These are phyloP conservation scores for Agrocybe pediades DNA, from an alignment of 768 basidiomycete species.

Conservation along the genomic window DNA sequence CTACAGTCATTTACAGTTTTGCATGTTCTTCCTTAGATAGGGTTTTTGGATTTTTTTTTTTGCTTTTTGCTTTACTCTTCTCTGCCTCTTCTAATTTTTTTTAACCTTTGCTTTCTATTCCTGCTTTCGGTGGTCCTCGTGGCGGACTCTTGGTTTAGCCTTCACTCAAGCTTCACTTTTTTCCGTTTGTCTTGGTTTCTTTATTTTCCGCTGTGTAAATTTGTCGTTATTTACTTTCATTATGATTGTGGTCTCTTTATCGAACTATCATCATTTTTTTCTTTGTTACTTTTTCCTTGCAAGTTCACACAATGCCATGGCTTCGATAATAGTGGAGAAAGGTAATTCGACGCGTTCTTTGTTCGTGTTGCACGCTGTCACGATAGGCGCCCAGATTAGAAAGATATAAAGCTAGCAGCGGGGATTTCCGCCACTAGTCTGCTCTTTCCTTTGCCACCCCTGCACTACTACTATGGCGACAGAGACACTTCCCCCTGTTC, in stretches of 20 bases:
- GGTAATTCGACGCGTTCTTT: background rate
- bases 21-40: background rate
- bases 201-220: background rate
- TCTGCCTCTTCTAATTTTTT: too few relatives aligned
- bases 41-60: slow-evolving; percentile 4
- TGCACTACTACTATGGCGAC: slow-evolving; percentile 9
- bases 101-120: background rate
- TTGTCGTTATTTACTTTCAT: slow-evolving; percentile 1
- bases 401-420: background rate
- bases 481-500: background rate
- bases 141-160: background rate
- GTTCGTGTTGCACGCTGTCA: background rate
- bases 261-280: background rate
- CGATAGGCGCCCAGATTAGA: slow-evolving; percentile 20
- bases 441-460: background rate
- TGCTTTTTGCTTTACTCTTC: background rate
- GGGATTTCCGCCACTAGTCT: slow-evolving; percentile 8
- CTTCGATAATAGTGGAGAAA: slow-evolving; percentile 4
- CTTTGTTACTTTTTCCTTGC: background rate
- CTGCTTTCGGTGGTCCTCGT: background rate
- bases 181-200: background rate
- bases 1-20: background rate
- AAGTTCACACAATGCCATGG: background rate
- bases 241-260: background rate
- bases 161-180: background rate